Conservation (phyloP, 257 asterid genomes). For the Gynochthodes officinalis region DNA sequence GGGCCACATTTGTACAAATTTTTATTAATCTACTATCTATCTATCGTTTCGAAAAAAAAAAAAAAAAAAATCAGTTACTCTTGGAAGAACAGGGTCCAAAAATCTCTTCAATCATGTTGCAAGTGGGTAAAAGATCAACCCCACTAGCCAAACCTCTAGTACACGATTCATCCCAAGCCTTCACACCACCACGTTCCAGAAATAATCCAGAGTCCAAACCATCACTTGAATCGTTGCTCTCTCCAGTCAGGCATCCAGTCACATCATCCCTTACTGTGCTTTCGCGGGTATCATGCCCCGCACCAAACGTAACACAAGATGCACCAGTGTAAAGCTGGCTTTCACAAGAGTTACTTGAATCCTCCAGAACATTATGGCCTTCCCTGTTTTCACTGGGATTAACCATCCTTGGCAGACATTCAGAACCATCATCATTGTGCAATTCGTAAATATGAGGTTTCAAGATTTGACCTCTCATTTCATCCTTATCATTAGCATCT, state of each 20-base stretch:
- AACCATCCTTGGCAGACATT: background rate
- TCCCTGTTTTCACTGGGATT: constrained; percentile 5
- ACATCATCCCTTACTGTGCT: constrained; percentile 11
- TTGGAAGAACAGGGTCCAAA: constrained; percentile 32
- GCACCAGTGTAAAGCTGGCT: constrained; percentile 6
- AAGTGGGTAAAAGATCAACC: constrained; percentile 31
- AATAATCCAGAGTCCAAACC: constrained; percentile 17
- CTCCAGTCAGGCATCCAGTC: constrained; percentile 9
- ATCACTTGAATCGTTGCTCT: constrained; percentile 17
- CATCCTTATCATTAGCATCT: constrained; percentile 13
- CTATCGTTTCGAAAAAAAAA: no score
- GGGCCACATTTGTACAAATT: no score
- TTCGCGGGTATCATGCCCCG: background rate
- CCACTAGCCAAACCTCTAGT: constrained; percentile 15
- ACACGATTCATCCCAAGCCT: constrained; percentile 26
- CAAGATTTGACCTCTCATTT: constrained; percentile 9
- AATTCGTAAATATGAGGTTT: constrained; percentile 4
- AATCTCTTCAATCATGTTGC: constrained; percentile 39
- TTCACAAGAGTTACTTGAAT: constrained; percentile 20
- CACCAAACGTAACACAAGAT: constrained; percentile 11
- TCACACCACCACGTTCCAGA: constrained; percentile 14
- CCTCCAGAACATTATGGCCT: constrained; percentile 10
- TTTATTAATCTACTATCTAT: no score
- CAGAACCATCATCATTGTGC: constrained; percentile 6
- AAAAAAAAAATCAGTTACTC: constrained; percentile 19